A percentile compares a stretch with the other conserved stretches of the same genome.
Conservation (phyloP, 1,284 basidiomycete species). For the Moesziomyces aphidis region DNA sequence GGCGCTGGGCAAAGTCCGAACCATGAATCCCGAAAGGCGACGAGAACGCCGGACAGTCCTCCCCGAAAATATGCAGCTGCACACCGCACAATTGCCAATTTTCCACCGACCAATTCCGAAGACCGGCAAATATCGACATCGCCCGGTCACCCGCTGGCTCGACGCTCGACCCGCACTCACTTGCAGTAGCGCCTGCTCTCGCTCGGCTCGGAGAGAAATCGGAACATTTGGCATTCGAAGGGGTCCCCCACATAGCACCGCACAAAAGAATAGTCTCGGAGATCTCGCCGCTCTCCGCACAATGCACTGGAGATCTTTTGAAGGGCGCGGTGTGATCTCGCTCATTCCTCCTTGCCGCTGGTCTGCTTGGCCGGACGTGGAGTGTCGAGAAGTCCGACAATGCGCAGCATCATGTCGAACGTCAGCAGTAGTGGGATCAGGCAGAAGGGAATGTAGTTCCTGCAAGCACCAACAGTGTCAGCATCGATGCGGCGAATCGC, state of each 20-base stretch:
- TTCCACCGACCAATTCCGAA: conserved; percentile 35
- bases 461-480: conserved; percentile 1
- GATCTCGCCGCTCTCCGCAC: neutral
- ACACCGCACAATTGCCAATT: neutral
- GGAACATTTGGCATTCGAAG: neutral
- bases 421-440: conserved; percentile 32
- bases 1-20: conserved; percentile 15
- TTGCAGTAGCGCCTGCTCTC: neutral
- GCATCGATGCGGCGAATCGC: neutral
- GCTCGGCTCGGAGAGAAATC: neutral
- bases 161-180: conserved; percentile 3
- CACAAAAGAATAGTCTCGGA: neutral
- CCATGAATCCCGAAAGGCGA: conserved; percentile 13
- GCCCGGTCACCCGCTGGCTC: neutral
- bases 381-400: conserved; percentile 9
- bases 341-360: conserved; percentile 9
- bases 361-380: neutral
- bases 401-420: conserved; percentile 39
- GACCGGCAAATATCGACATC: conserved; percentile 30
- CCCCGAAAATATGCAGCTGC: neutral
- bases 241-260: too few relatives aligned
- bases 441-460: conserved; percentile 48
- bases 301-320: neutral
- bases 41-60: too few relatives aligned
- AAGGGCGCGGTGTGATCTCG: neutral